phyloP scores from a whole-genome alignment of 768 basidiomycete genomes.

The Peribolospora kevripleyi region DNA sequence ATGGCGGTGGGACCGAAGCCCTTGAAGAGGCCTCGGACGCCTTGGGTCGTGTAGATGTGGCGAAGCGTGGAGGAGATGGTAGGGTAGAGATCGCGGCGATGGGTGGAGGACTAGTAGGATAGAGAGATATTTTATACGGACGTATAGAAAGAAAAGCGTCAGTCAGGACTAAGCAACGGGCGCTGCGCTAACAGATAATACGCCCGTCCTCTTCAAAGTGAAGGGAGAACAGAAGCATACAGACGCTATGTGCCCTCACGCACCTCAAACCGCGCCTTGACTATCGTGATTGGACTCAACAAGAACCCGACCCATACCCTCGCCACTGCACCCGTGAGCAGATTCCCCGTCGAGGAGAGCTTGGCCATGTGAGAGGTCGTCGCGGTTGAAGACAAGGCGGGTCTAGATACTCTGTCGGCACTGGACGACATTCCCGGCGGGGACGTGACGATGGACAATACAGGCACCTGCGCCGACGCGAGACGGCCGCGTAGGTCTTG shows the following conservation, averaged over 20 bases:
- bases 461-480: too few relatives aligned
- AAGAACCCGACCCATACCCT: conserved; percentile 59
- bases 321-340: conserved; percentile 60
- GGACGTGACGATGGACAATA: too few relatives aligned
- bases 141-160: conserved; percentile 15
- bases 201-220: neutral
- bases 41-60: conserved; percentile 19
- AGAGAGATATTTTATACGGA: neutral
- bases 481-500: too few relatives aligned
- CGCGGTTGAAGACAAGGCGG: too few relatives aligned
- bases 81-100: conserved; percentile 10
- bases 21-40: conserved; percentile 56
- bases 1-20: conserved; percentile 68
- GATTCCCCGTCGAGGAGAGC: conserved; percentile 50
- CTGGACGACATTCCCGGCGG: too few relatives aligned
- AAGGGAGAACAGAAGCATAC: conserved; percentile 11
- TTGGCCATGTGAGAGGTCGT: conserved; percentile 16
- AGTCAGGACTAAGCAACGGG: neutral
- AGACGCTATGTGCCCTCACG: too few relatives aligned
- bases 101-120: conserved; percentile 6
- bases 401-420: too few relatives aligned
- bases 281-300: conserved; percentile 67
- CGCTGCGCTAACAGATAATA: neutral
- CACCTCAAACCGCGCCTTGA: conserved; percentile 83
- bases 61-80: conserved; percentile 14